phyloP scores from a whole-genome alignment of 2,329 filamentous ascomycete species.

The Aspergillus intermedius region DNA sequence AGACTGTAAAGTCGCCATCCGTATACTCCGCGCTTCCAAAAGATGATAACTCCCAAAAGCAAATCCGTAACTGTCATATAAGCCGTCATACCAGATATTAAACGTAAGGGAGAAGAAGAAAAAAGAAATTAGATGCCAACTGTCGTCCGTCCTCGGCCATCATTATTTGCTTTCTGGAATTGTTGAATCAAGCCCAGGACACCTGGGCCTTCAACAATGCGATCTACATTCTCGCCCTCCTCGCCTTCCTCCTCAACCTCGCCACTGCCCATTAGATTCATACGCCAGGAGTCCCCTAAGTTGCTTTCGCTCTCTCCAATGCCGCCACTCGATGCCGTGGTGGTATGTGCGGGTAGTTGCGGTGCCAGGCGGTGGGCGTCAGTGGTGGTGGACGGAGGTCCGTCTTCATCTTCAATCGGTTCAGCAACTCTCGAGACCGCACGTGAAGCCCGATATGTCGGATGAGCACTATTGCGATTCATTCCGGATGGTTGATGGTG shows the following conservation, averaged over 20 bases:
- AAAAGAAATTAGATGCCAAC: slow-evolving; percentile 25
- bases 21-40: neutral
- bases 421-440: slow-evolving; percentile 20
- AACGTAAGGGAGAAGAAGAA: neutral
- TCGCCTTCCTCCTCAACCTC: slow-evolving; percentile 37
- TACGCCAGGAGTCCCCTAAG: slow-evolving; percentile 49
- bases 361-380: slow-evolving; percentile 12
- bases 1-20: neutral
- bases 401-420: slow-evolving; percentile 27
- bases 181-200: slow-evolving; percentile 62
- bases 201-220: slow-evolving; percentile 45
- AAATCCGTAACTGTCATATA: neutral
- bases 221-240: slow-evolving; percentile 44
- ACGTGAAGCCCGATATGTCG: slow-evolving; percentile 27
- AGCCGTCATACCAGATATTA: neutral
- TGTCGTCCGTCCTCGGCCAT: slow-evolving; percentile 30
- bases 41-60: no score
- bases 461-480: slow-evolving; percentile 17
- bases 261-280: slow-evolving; percentile 34
- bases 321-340: slow-evolving; percentile 30
- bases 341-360: slow-evolving; percentile 9
- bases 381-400: slow-evolving; percentile 12
- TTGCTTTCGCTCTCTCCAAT: slow-evolving; percentile 48
- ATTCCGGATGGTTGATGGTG: slow-evolving; percentile 39
- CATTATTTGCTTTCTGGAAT: slow-evolving; percentile 53